These are phyloP conservation scores for Stachybotrys chartarum DNA, from an alignment of 2,329 filamentous ascomycete species.

Conservation along the genomic window DNA sequence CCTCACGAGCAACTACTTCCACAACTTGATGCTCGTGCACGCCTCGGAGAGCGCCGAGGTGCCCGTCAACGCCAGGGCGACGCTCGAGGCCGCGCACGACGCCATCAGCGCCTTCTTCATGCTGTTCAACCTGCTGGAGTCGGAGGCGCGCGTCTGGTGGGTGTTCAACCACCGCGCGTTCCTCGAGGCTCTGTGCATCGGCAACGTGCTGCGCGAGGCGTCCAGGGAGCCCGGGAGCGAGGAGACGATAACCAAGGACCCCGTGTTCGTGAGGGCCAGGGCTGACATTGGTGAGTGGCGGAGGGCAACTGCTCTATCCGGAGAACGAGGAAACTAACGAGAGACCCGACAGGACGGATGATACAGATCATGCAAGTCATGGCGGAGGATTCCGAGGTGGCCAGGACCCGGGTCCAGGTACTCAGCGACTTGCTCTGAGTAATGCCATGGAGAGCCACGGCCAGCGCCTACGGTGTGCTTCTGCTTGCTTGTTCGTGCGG, in stretches of 20 bases:
- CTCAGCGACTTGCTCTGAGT: constrained; percentile 42
- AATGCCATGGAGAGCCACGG: background rate
- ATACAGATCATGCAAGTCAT: constrained; percentile 56
- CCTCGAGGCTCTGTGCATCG: constrained; percentile 65
- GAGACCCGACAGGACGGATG: constrained; percentile 42
- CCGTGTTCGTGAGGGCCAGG: constrained; percentile 52
- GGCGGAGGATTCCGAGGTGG: constrained; percentile 52
- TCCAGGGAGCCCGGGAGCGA: constrained; percentile 35
- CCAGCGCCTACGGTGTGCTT: too few species aligned
- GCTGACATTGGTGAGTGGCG: constrained; percentile 50
- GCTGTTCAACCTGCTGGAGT: constrained; percentile 59
- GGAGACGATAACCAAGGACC: constrained; percentile 43
- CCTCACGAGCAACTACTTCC: constrained; percentile 74
- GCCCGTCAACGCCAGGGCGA: constrained; percentile 58
- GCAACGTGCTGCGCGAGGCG: constrained; percentile 49
- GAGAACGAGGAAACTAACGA: background rate
- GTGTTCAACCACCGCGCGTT: constrained; percentile 77
- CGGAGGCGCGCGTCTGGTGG: constrained; percentile 76
- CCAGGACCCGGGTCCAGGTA: constrained; percentile 51
- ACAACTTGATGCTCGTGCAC: constrained; percentile 74
- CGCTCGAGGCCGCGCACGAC: constrained; percentile 68
- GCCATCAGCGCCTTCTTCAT: constrained; percentile 70
- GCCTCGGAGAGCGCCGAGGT: constrained; percentile 60
- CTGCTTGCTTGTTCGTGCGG: too few species aligned
- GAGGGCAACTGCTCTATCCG: background rate